A percentile compares a stretch with the other conserved stretches of the same genome.
phyloP scores from a whole-genome alignment of 306 rosid genomes.

The apple (Malus domestica) region DNA sequence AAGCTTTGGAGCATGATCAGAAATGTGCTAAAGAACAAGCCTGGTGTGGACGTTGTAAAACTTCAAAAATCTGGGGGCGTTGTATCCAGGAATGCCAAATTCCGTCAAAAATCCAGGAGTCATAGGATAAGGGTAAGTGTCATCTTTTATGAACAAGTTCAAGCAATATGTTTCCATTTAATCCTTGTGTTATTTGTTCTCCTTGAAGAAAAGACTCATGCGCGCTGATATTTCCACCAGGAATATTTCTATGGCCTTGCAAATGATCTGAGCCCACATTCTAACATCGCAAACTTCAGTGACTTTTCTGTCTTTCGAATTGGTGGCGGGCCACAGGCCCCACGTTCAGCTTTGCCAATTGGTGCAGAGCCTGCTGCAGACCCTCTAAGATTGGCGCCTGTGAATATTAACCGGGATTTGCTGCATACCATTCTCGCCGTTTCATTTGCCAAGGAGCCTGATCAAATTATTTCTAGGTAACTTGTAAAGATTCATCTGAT shows the following conservation, averaged over 20 bases:
- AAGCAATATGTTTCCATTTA: slow-evolving; percentile 3
- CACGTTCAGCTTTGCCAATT: slow-evolving; percentile 92
- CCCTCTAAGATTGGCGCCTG: slow-evolving; percentile 80
- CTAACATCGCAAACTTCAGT: slow-evolving; percentile 67
- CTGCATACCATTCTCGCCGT: slow-evolving; percentile 78
- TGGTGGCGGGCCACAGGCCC: slow-evolving; percentile 99
- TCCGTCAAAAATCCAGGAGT: slow-evolving; percentile 74
- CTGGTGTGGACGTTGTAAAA: slow-evolving; percentile 87
- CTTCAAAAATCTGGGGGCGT: slow-evolving; percentile 98
- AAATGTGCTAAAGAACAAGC: slow-evolving; percentile 69
- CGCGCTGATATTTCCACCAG: slow-evolving; percentile 35
- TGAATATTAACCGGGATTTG: slow-evolving; percentile 70
- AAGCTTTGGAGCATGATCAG: slow-evolving; percentile 88
- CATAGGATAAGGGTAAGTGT: slow-evolving; percentile 67
- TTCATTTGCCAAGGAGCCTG: slow-evolving; percentile 87
- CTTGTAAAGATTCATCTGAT: background rate
- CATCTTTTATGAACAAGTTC: background rate
- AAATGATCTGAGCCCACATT: slow-evolving; percentile 92
- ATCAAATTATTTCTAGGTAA: slow-evolving; percentile 87
- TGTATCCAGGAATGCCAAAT: slow-evolving; percentile 71
- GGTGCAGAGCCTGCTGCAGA: slow-evolving; percentile 98
- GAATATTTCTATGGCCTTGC: slow-evolving; percentile 88
- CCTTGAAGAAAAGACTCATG: slow-evolving; percentile 8
- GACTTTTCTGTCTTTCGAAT: slow-evolving; percentile 74
- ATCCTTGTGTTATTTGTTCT: background rate